Evolutionary conservation across 2,329 filamentous ascomycete genomes (phyloP).

Genomic region (Beauveria australis): DNA sequence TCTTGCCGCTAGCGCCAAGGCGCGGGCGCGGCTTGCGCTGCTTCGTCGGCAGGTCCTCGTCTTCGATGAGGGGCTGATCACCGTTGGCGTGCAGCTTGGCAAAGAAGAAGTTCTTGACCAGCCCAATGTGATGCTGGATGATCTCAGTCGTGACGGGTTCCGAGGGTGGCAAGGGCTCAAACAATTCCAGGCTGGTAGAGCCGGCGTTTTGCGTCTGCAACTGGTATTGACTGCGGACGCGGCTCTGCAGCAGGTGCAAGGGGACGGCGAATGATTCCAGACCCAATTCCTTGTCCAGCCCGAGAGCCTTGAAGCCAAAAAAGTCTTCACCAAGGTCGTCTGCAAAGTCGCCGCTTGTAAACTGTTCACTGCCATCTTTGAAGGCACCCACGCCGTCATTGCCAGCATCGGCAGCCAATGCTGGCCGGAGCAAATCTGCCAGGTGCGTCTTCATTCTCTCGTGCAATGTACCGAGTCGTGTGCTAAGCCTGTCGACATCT

Average conservation of each 20-base stretch:
- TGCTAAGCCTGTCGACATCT: conserved; percentile 78
- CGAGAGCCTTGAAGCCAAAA: conserved; percentile 95
- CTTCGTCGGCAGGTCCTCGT: conserved; percentile 89
- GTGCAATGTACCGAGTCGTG: conserved; percentile 75
- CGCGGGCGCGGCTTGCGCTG: conserved; percentile 69
- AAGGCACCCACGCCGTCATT: conserved; percentile 84
- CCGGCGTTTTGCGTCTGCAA: conserved; percentile 60
- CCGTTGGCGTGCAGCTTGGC: conserved; percentile 78
- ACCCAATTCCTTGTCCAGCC: conserved; percentile 84
- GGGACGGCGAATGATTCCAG: conserved; percentile 83
- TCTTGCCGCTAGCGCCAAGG: conserved; percentile 69
- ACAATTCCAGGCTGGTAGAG: conserved; percentile 50
- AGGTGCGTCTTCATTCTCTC: conserved; percentile 92
- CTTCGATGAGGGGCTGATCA: conserved; percentile 76
- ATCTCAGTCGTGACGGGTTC: conserved; percentile 74
- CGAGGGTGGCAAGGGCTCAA: conserved; percentile 59
- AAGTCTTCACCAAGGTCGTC: conserved; percentile 98
- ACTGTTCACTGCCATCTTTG: conserved; percentile 94
- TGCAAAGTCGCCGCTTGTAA: conserved; percentile 91
- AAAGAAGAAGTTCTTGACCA: conserved; percentile 87
- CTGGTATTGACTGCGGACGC: conserved; percentile 79
- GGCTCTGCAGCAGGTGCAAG: conserved; percentile 84
- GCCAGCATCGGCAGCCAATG: conserved; percentile 64
- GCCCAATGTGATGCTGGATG: conserved; percentile 70
- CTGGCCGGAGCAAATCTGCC: conserved; percentile 86